A percentile compares a stretch with the other conserved stretches of the same genome.
Evolutionary conservation across 176 grass and related monocot species (phyloP).

Genomic region (Saccharum officinarum): DNA sequence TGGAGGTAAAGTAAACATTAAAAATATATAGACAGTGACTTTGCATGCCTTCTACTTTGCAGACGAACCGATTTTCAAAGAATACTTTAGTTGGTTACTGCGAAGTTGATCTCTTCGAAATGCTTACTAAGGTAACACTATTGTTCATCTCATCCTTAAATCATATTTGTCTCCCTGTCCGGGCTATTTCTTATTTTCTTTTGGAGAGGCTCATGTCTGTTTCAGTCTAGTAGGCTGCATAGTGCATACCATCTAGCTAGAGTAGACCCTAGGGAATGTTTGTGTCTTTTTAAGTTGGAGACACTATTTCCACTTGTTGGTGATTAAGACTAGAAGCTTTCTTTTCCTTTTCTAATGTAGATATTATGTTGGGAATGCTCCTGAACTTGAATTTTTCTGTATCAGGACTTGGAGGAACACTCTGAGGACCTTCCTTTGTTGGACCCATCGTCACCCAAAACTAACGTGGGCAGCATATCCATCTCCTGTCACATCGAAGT

Average conservation of each 20-base stretch:
- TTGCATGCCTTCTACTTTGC: conserved; percentile 30
- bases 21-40: background rate
- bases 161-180: background rate
- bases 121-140: conserved; percentile 75
- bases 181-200: background rate
- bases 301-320: background rate
- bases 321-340: background rate
- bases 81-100: conserved; percentile 97
- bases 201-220: background rate
- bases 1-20: background rate
- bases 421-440: conserved; percentile 61
- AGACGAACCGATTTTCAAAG: conserved; percentile 92
- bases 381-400: conserved; percentile 23
- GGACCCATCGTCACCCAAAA: conserved; percentile 72
- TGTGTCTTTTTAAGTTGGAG: background rate
- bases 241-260: background rate
- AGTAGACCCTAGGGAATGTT: background rate
- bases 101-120: conserved; percentile 81
- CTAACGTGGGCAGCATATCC: conserved; percentile 69
- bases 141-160: background rate
- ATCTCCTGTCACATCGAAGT: conserved; percentile 58
- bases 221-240: background rate
- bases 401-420: conserved; percentile 80
- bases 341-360: background rate
- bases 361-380: background rate